Evolutionary conservation across 345 rosid species (phyloP).

Genomic region (Salix caprea): DNA sequence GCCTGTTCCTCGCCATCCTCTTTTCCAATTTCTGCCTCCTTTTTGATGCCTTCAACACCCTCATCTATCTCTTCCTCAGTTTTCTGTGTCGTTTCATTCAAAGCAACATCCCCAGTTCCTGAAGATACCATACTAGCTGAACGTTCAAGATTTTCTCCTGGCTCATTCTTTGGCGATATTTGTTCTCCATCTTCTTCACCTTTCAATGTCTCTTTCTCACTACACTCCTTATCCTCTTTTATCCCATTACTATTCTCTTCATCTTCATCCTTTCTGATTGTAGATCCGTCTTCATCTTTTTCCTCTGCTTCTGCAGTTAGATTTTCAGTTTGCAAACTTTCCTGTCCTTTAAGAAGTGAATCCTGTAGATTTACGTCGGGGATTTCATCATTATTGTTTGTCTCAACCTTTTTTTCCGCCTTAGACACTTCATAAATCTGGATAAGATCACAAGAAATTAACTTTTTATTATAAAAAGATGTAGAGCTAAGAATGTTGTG

Average conservation of each 20-base stretch:
- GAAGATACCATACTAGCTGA: not conserved
- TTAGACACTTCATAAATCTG: too few species aligned
- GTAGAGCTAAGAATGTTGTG: not conserved
- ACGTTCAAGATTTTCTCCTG: conserved; percentile 1
- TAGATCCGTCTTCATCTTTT: not conserved
- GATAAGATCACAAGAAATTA: not conserved
- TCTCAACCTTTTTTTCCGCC: not conserved
- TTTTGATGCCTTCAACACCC: not conserved
- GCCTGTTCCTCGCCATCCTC: not conserved
- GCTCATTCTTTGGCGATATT: not conserved
- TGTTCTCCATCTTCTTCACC: not conserved
- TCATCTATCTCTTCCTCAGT: not conserved
- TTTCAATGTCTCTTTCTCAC: conserved; percentile 1
- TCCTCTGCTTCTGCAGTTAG: too few species aligned
- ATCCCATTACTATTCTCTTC: not conserved
- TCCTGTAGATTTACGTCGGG: too few species aligned
- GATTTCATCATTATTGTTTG: not conserved
- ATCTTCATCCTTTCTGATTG: not conserved
- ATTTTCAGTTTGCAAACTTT: too few species aligned
- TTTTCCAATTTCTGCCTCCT: not conserved
- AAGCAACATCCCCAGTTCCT: not conserved
- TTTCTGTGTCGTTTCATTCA: not conserved
- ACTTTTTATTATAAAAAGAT: not conserved
- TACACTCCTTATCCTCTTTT: not conserved
- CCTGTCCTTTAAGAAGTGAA: too few species aligned